Base-by-base conservation (phyloP, 345 rosid genomes). In the Syzygium grande region DNA sequence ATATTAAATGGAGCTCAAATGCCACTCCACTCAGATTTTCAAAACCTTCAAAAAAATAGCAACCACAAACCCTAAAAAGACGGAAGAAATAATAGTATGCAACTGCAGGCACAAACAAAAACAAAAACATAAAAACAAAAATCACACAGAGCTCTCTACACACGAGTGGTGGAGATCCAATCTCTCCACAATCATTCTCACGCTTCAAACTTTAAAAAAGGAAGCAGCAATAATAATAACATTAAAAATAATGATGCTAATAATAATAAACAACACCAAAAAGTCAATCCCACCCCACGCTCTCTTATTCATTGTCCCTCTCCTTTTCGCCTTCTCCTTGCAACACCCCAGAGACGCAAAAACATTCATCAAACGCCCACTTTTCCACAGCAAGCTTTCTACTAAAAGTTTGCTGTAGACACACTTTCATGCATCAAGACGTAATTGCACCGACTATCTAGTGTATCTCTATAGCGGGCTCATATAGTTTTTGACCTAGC, bases 111-210 rank as follows among this genome's bases (percentile, higher is more conserved):
- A 88, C 87, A 89, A 90, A 87, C 77, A 85, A 68, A 58, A 46
- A 55, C 68, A 46, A 77, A 89, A 46, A 84, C 84, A 51, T 54
- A 87, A 23, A 51, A 52, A 54, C 56, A 85, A 86, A 55, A 85
- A 84, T 56, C 91, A 59, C 21, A 51, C 55, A 85, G 85, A 87
- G 90, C 91, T 89, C 89, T 90, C 87, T 63, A 65, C 7, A 25
- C 53, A 58, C 89, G 89, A 94, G 94, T 95, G 97, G 95, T 91
- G 86, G 84, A 89, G 85, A 93, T 90, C 90, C 88, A 90, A 79
- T 85, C 89, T 87, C 87, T 85, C 88, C 85, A 38, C 63, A 78
- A 53, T 52, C 85, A 30, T 63, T 49, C 41, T 51, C 87, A 49
- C 49, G 30, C 41, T 84, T 52, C 25, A 84, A 52, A 84, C 61